These are phyloP conservation scores for Saccharum hybrid DNA, from an alignment of 202 grass and related monocot genomes.

Conservation along the genomic window DNA sequence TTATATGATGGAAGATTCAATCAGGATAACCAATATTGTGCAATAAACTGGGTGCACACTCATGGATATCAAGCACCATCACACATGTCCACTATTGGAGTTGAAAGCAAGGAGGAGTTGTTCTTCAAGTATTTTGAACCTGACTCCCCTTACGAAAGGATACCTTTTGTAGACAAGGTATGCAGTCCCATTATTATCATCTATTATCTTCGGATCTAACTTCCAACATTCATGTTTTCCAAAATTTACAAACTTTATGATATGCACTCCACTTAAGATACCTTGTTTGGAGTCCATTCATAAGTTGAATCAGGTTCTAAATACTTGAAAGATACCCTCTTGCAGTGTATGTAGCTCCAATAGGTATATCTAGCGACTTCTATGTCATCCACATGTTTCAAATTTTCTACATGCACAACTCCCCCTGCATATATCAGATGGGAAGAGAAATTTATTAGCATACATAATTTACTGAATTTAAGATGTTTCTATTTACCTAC, in stretches of 20 bases:
- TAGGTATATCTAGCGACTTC: neutral
- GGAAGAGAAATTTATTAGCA: neutral
- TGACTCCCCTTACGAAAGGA: conserved; percentile 57
- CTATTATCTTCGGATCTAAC: neutral
- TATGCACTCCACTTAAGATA: neutral
- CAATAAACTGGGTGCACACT: neutral
- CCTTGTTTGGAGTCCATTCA: neutral
- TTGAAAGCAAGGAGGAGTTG: conserved; percentile 41
- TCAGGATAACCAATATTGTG: neutral
- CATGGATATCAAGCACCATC: conserved; percentile 13
- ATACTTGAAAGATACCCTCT: neutral
- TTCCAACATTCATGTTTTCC: neutral
- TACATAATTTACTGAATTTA: neutral
- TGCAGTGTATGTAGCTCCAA: neutral
- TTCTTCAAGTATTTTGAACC: conserved; percentile 64
- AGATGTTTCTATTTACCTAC: neutral
- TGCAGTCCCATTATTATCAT: neutral
- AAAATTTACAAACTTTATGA: neutral
- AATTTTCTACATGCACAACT: neutral
- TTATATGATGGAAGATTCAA: neutral
- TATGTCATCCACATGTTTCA: neutral
- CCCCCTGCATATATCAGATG: neutral
- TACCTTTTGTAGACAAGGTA: conserved; percentile 71
- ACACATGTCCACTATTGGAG: neutral
- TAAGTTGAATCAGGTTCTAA: conserved; percentile 25